Conservation (phyloP, 2,329 filamentous ascomycete species). For the Bipolaris victoriae region DNA sequence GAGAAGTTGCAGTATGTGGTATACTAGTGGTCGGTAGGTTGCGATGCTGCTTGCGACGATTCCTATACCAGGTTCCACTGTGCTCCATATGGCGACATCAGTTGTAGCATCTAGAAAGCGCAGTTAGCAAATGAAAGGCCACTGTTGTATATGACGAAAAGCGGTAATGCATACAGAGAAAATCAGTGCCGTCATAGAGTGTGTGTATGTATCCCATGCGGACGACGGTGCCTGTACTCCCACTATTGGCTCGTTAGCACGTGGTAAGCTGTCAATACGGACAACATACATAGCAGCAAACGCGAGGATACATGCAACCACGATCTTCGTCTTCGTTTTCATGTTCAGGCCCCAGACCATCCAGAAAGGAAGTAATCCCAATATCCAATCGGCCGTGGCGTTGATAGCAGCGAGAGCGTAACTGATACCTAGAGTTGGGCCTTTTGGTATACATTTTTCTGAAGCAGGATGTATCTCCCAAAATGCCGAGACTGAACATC, state of each 20-base stretch:
- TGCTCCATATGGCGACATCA: conserved; percentile 51
- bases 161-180: conserved; percentile 40
- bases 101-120: conserved; percentile 42
- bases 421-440: conserved; percentile 59
- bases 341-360: conserved; percentile 64
- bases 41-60: conserved; percentile 57
- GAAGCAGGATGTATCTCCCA: conserved; percentile 54
- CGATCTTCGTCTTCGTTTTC: conserved; percentile 58
- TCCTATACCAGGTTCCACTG: conserved; percentile 44
- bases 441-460: conserved; percentile 51
- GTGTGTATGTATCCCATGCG: conserved; percentile 53
- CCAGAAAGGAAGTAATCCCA: conserved; percentile 51
- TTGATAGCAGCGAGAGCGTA: conserved; percentile 48
- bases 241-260: conserved; percentile 37
- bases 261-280: background rate
- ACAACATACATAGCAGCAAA: conserved; percentile 49
- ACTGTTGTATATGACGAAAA: conserved; percentile 7
- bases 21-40: conserved; percentile 58
- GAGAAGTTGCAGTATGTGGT: conserved; percentile 29
- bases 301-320: conserved; percentile 60
- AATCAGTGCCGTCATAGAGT: conserved; percentile 50
- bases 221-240: conserved; percentile 59
- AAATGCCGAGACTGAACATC: conserved; percentile 52
- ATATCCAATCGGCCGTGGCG: conserved; percentile 42
- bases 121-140: background rate